A percentile compares a stretch with the other conserved stretches of the same genome.
These are phyloP conservation scores for Gynandropsis gynandra DNA, from an alignment of 345 rosid genomes.

Conservation along the genomic window DNA sequence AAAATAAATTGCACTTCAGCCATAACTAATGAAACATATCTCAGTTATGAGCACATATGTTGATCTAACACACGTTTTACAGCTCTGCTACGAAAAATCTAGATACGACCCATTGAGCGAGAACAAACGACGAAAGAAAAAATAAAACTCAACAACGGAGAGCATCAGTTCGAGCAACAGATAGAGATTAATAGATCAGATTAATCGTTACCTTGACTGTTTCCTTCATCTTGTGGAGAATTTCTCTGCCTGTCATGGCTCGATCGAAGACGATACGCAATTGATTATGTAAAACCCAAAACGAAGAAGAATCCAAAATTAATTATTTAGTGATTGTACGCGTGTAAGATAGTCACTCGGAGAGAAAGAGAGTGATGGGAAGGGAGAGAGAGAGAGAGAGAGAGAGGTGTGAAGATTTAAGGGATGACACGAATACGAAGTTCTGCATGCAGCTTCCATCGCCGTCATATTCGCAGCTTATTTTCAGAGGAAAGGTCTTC, in stretches of 20 bases:
- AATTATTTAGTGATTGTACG: too few relatives aligned
- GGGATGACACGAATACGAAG: too few relatives aligned
- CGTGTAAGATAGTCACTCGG: too few relatives aligned
- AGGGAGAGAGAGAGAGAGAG: too few relatives aligned
- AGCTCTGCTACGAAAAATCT: constrained; percentile 9
- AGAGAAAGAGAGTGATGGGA: too few relatives aligned
- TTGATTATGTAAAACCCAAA: too few relatives aligned
- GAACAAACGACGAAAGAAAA: background rate
- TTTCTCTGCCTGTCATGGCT: constrained; percentile 63
- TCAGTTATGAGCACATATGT: constrained; percentile 4
- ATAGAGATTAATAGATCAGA: background rate
- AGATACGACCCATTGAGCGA: background rate
- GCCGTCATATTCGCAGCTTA: too few relatives aligned
- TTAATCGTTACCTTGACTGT: constrained; percentile 7
- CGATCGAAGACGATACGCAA: too few relatives aligned
- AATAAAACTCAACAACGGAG: background rate
- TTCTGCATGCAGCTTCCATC: too few relatives aligned
- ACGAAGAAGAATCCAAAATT: too few relatives aligned
- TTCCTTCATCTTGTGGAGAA: constrained; percentile 78
- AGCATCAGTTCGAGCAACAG: background rate
- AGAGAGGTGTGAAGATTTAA: too few relatives aligned
- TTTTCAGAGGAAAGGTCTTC: too few relatives aligned
- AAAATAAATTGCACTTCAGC: background rate
- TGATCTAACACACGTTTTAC: background rate
- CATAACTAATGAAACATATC: background rate